These are phyloP conservation scores for Plenodomus lindquistii DNA, from an alignment of 2,329 filamentous ascomycete genomes.

Conservation along the genomic window DNA sequence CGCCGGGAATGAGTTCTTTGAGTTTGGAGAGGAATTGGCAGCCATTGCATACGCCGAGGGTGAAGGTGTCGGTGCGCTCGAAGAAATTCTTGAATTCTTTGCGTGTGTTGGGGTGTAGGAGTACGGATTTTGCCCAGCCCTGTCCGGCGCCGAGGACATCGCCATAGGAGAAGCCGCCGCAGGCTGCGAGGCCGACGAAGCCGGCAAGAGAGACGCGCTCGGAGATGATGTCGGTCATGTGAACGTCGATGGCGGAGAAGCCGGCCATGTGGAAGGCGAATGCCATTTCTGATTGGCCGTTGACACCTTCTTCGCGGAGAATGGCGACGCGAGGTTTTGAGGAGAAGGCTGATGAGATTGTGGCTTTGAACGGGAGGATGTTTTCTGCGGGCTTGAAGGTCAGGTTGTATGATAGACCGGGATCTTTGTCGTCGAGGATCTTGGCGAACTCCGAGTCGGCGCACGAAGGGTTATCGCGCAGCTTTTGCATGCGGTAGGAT, in stretches of 20 bases:
- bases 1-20: slow-evolving; percentile 83
- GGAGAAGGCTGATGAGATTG: slow-evolving; percentile 63
- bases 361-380: slow-evolving; percentile 69
- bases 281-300: slow-evolving; percentile 96
- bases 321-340: slow-evolving; percentile 81
- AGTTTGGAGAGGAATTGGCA: slow-evolving; percentile 91
- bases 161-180: slow-evolving; percentile 94
- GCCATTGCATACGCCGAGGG: slow-evolving; percentile 94
- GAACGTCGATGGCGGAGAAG: slow-evolving; percentile 89
- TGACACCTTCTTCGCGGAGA: slow-evolving; percentile 91
- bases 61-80: slow-evolving; percentile 83
- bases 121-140: slow-evolving; percentile 92
- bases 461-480: slow-evolving; percentile 84
- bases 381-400: slow-evolving; percentile 79
- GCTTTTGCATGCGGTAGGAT: slow-evolving; percentile 86
- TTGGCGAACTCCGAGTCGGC: slow-evolving; percentile 81
- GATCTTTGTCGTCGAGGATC: slow-evolving; percentile 74
- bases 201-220: slow-evolving; percentile 76
- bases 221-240: slow-evolving; percentile 91
- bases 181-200: slow-evolving; percentile 90
- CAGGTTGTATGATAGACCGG: slow-evolving; percentile 82
- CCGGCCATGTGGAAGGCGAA: slow-evolving; percentile 92
- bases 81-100: slow-evolving; percentile 85
- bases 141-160: slow-evolving; percentile 92
- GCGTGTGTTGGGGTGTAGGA: slow-evolving; percentile 77